Evolutionary conservation across 2,329 filamentous ascomycete species (phyloP), one percentile per base, ranked within the genome.

Genomic region (Dactylellina haptotyla): DNA sequence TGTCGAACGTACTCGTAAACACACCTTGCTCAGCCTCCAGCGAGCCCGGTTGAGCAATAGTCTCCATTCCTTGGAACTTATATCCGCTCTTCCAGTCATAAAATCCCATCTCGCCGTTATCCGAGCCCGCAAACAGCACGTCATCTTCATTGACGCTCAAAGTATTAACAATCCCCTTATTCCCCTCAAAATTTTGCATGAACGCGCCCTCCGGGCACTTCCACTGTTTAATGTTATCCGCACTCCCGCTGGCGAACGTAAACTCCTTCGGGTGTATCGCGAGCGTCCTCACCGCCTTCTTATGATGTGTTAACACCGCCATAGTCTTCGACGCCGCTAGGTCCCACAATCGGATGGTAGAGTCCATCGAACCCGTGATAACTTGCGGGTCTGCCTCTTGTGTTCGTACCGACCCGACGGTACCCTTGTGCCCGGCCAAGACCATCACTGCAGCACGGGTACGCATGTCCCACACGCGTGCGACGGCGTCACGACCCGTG

Each of bases 71-170:
- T 82, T 99, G 95, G 83, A 95, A 99, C 51, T 90, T 87, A 80
- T 99, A 88, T 0, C 96, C 95, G 0, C 93, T 91, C 83, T 98
- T 98, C 95, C 95, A 99, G 81, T 99, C 96, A 91, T 93, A 99
- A 84, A 99, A 99, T 77, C 88, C 91, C 84, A 98, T 95, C 34
- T 91, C 96, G 41, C 96, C 95, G 78, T 99, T 97, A 79, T 99
- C 95, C 50, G 89, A 94, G 65, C 95, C 95, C 1, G 93, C 95
- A 81, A 99, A 97, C 70, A 99, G 82, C 14, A 98, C 92, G 78
- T 97, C 95, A 80, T 97, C 92, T 78, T 96, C 91, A 80, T 99
- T 99, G 30, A 95, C 93, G 45, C 92, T 87, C 48, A 99, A 83
- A 0, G 93, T 93, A 82, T 99, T 99, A 83, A 99, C 94, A 80